Base-by-base conservation (phyloP, 441 rosid genomes). In the Euphorbia corollata region DNA sequence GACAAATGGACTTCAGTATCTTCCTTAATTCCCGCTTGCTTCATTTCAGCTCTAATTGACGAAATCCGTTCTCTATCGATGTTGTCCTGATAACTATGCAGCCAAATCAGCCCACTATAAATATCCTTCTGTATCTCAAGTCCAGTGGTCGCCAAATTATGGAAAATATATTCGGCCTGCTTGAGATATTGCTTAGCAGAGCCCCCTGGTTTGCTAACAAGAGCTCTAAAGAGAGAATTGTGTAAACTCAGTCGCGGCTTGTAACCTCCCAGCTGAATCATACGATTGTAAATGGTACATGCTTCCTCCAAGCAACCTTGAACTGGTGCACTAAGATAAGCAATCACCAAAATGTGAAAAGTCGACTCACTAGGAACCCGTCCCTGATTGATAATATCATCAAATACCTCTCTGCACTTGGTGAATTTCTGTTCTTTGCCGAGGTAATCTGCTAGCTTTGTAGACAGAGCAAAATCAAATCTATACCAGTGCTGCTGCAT, bases 261-360 rank as follows among this genome's bases (percentile, higher is more conserved):
- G 68, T 87, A 89, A 59, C 96, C 99, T 77, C 97, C 99, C 65
- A 89, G 78, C 73, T 91, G 96, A 82, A 91, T 79, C 99, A 91
- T 93, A 32, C 86, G 85, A 64, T 86, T 91, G 80, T 89, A 91
- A 77, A 91, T 83, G 32, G 74, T 32, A 47, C 93, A 93, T 15
- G 96, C 97, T 78, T 91, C 97, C n/a, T 84, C 85, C 23, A 91
- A 69, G 68, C 89, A 84, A 36, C 96, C 96, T 70, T 83, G 77
- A 57, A 79, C 63, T 11, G 90, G 78, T 39, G 88, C 79, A 75
- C 91, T 84, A 61, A 91, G 86, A 81, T 93, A 91, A 7, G 96
- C 86, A 79, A 91, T 85, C 0, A 85, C 76, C 77, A 91, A 82
- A 73, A 89, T 81, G 71, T 89, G 96, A 82, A 91, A 89, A 2